Evolutionary conservation across 2,329 filamentous ascomycete species (phyloP), one percentile per base, ranked within the genome.

Genomic region (Huntiella omanensis): DNA sequence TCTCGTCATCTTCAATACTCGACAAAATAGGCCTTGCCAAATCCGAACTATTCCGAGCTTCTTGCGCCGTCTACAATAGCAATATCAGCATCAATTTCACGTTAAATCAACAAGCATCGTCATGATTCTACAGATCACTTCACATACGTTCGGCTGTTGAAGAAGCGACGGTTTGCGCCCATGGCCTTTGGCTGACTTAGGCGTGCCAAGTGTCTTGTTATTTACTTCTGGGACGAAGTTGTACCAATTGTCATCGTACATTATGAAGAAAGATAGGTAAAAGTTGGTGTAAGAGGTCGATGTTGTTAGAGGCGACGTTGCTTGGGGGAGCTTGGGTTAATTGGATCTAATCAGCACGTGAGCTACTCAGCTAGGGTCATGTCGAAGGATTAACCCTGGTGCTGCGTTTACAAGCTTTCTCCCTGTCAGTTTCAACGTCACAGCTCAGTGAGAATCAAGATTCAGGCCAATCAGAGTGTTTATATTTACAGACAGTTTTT

Each of bases 211-310:
- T 12, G 65, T 65, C 54, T 68, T 71, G 52, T 69, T 63, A 49
- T 70, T 64, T 46, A 72, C 62, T 47, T 80, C 74, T 19, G 80
- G 73, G 52, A 83, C 74, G 57, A 84, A 79, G 58, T 72, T 83
- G 64, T 87, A 85, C 82, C 83, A 88, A 28, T 80, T 77, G 61
- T 88, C 83, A 62, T 88, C 83, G 60, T 83, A 83, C 80, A 85
- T 86, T 54, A n/a, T 34, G 22, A 33, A 6, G 33, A 43, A 34
- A 16, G 13, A 17, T 35, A 5, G 6, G 28, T 11, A 34, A 43
- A 13, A 34, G 40, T 33, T 43, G 40, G 33, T 33, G 13, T 33
- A 43, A 43, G 12, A 11, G 15, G 22, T 13, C 22, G 17, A 22
- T 33, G 33, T 34, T 45, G 33, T 47, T 49, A 49, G 34, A 49